phyloP scores from a whole-genome alignment of 345 rosid species.

The Passiflora organensis region DNA sequence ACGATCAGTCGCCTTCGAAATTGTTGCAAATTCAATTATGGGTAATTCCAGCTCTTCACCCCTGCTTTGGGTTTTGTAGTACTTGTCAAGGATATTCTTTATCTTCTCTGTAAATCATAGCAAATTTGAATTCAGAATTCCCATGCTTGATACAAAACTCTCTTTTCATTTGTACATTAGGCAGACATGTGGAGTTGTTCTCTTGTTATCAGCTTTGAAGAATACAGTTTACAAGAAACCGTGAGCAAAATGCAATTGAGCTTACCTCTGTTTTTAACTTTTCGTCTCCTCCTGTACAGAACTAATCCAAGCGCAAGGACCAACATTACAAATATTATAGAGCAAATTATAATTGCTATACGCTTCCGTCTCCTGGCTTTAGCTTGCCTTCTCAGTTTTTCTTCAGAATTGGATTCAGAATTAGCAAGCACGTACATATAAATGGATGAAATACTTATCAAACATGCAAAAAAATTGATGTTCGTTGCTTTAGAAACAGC shows the following conservation, averaged over 20 bases:
- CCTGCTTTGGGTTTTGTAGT: not conserved
- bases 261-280: not conserved
- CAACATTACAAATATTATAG: not conserved
- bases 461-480: no score
- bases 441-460: no score
- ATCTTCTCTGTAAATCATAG: not conserved
- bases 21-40: not conserved
- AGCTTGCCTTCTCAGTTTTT: not conserved
- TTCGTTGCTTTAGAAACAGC: no score
- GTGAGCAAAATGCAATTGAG: not conserved
- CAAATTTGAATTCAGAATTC: no score
- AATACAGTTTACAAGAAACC: not conserved
- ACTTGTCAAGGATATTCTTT: not conserved
- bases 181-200: not conserved
- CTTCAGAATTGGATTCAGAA: not conserved
- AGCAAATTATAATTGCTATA: not conserved
- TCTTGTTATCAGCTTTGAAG: not conserved
- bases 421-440: not conserved
- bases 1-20: not conserved
- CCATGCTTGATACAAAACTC: no score
- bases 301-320: not conserved
- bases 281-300: not conserved
- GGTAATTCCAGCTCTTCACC: not conserved
- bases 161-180: no score
- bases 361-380: not conserved